These are phyloP conservation scores for Trifolium repens DNA, from an alignment of 306 rosid genomes.

Conservation along the genomic window DNA sequence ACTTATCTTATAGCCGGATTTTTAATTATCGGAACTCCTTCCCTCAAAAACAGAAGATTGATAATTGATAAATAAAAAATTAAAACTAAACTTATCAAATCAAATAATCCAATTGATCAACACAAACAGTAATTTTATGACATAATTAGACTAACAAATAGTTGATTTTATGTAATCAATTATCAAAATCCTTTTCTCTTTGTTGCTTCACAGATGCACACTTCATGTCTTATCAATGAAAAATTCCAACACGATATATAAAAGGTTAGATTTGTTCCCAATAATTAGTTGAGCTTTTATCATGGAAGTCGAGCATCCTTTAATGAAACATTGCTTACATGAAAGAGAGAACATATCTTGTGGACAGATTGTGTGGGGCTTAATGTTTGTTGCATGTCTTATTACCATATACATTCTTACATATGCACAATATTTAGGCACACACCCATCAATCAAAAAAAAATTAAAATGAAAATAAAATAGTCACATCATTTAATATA, in stretches of 20 bases:
- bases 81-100: too few relatives aligned
- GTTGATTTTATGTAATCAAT: too few relatives aligned
- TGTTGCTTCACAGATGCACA: not conserved
- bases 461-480: too few relatives aligned
- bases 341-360: slow-evolving; percentile 39
- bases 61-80: too few relatives aligned
- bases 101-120: not conserved
- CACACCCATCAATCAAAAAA: too few relatives aligned
- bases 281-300: not conserved
- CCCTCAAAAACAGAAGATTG: too few relatives aligned
- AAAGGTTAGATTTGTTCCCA: not conserved
- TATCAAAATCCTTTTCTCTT: too few relatives aligned
- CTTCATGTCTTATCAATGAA: not conserved
- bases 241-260: not conserved
- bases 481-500: too few relatives aligned
- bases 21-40: too few relatives aligned
- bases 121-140: not conserved
- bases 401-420: too few relatives aligned
- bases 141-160: not conserved
- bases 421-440: too few relatives aligned
- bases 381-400: not conserved
- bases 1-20: too few relatives aligned
- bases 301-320: slow-evolving; percentile 32
- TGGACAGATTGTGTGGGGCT: slow-evolving; percentile 47
- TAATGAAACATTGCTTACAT: slow-evolving; percentile 31